Evolutionary conservation across 1,284 basidiomycete species (phyloP), one percentile per base, ranked within the genome.

Genomic region (Trichosporon coremiiforme): DNA sequence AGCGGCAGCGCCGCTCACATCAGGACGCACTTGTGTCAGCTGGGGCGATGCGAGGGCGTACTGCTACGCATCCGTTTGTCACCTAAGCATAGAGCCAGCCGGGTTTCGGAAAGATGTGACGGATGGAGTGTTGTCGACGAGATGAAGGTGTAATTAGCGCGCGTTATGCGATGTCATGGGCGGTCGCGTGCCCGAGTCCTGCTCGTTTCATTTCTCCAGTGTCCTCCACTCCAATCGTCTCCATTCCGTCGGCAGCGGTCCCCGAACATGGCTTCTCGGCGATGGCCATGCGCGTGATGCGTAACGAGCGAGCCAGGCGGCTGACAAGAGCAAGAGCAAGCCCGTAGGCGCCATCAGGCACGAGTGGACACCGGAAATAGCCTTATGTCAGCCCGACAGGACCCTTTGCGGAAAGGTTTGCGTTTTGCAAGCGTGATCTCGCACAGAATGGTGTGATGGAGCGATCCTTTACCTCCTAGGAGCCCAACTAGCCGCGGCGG

Each of bases 291-390:
- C 2, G 41, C 41, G 33, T 33, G 33, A 38, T 38, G 36, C 36
- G 10, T 38, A 7, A 38, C 8, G 36, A 38, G 36, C 36, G 10
- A 8, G 36, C 6, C 8, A n/a, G n/a, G n/a, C n/a, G n/a, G n/a
- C n/a, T n/a, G n/a, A n/a, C n/a, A n/a, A n/a, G n/a, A n/a, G 36
- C 36, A 2, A 38, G 36, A 10, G 36, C 2, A 38, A 38, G 36
- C 8, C 36, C 4, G 17, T 3, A 33, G 33, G 4, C 33, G 15
- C 45, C 45, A 17, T 20, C 45, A 47, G 45, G 45, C 45, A 47
- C 45, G 45, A 47, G 45, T 20, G 45, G 45, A n/a, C 17, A 8
- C n/a, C 47, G 47, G 47, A 53, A 53, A 53, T 53, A 53, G 47
- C 47, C 5, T 22, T 10, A 3, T 4, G 1, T 4, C 47, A 53